Conservation (phyloP, 352 stramenopile species). For the Globisporangium perplexum region DNA sequence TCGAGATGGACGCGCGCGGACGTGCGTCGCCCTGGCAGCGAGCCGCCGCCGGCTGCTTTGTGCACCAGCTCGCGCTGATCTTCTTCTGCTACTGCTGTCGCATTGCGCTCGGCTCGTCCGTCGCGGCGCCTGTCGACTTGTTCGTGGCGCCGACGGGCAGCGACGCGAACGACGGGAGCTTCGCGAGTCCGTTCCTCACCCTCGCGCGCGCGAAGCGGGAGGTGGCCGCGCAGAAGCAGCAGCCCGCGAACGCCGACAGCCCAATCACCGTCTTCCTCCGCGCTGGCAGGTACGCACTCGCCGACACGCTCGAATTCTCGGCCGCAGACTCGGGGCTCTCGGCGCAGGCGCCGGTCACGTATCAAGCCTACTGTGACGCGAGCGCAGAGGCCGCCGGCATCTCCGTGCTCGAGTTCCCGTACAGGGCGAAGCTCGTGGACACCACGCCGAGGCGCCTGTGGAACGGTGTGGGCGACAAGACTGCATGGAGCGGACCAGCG, state of each 20-base stretch:
- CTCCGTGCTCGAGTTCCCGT: slow-evolving; percentile 40
- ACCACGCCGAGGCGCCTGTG: slow-evolving; percentile 43
- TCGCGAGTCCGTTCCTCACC: slow-evolving; percentile 42
- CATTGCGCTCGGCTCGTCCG: neutral
- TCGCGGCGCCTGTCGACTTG: slow-evolving; percentile 12
- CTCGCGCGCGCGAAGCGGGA: slow-evolving; percentile 39
- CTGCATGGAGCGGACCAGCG: slow-evolving; percentile 36
- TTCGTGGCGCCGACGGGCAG: slow-evolving; percentile 46
- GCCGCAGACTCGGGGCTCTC: slow-evolving; percentile 33
- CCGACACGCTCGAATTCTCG: slow-evolving; percentile 46
- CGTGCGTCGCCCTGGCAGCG: neutral
- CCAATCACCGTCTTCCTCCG: slow-evolving; percentile 62
- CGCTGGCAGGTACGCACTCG: slow-evolving; percentile 45
- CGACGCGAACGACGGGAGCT: slow-evolving; percentile 39
- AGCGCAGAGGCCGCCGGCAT: slow-evolving; percentile 21
- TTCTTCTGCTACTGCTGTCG: too few species aligned
- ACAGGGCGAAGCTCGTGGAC: slow-evolving; percentile 22
- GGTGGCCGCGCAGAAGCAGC: slow-evolving; percentile 22
- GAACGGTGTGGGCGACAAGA: slow-evolving; percentile 53
- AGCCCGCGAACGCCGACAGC: slow-evolving; percentile 13
- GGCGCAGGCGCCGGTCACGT: slow-evolving; percentile 31
- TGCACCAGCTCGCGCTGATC: neutral
- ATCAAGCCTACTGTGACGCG: slow-evolving; percentile 66
- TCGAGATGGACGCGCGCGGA: neutral
- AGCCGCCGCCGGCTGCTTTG: too few species aligned